These are phyloP conservation scores for Stylosanthes scabra DNA, from an alignment of 331 rosid genomes.

Conservation along the genomic window DNA sequence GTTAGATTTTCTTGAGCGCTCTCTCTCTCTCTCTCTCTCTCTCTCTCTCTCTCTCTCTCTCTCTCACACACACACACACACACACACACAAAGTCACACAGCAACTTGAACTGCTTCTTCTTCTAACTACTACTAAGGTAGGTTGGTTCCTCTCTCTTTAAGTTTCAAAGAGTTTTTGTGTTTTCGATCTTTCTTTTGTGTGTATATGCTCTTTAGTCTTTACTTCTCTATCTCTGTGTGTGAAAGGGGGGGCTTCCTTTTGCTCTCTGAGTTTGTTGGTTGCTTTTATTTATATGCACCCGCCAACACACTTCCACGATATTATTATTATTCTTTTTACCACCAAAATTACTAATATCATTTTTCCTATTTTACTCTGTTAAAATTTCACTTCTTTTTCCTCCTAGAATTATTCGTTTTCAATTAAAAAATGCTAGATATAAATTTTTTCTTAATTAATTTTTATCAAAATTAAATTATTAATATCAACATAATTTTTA, in stretches of 20 bases:
- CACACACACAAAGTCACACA: conserved; percentile 27
- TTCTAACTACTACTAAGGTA: conserved; percentile 8
- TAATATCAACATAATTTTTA: too few species aligned
- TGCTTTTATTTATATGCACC: conserved; percentile 57
- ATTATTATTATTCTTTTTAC: neutral
- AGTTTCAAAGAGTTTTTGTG: conserved; percentile 56
- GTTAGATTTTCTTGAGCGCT: conserved; percentile 50
- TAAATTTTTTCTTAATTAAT: too few species aligned
- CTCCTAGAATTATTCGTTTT: too few species aligned
- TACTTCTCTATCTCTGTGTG: conserved; percentile 2
- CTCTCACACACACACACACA: conserved; percentile 30
- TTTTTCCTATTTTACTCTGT: too few species aligned
- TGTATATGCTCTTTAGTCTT: conserved; percentile 32
- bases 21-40: conserved; percentile 35
- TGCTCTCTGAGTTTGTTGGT: conserved; percentile 59
- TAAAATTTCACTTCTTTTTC: too few species aligned
- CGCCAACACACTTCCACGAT: conserved; percentile 61
- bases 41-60: conserved; percentile 7
- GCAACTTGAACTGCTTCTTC: conserved; percentile 31
- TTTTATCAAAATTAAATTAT: too few species aligned
- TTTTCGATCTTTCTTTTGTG: conserved; percentile 46
- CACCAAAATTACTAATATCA: too few species aligned
- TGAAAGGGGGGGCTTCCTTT: conserved; percentile 45
- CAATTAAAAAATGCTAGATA: too few species aligned
- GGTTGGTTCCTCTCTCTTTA: conserved; percentile 36